These are phyloP conservation scores for Leucocoprinus birnbaumii DNA, from an alignment of 768 basidiomycete species.

Conservation along the genomic window DNA sequence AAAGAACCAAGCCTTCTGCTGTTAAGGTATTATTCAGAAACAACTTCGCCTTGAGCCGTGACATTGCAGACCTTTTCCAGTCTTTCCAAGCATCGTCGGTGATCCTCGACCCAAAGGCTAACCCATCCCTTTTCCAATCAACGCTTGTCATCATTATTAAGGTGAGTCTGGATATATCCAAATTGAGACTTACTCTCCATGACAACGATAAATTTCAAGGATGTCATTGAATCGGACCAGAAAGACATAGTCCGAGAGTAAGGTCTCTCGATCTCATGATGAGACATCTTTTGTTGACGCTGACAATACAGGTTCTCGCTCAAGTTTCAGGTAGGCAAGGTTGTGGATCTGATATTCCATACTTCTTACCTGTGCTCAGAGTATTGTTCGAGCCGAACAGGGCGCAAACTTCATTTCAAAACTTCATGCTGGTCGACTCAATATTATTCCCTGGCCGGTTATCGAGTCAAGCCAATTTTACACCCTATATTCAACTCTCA, in stretches of 20 bases:
- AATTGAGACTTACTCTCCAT: no score
- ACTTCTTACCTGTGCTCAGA: constrained; percentile 31
- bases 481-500: constrained; percentile 45
- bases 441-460: constrained; percentile 66
- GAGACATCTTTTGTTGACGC: background rate
- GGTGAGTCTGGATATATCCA: constrained; percentile 23
- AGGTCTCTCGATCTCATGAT: constrained; percentile 15
- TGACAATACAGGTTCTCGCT: constrained; percentile 46
- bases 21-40: constrained; percentile 60
- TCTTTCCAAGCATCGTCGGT: constrained; percentile 60
- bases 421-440: constrained; percentile 51
- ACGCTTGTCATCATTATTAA: constrained; percentile 64
- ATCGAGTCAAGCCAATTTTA: constrained; percentile 65
- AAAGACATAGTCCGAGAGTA: constrained; percentile 57
- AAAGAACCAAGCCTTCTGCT: background rate
- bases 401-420: constrained; percentile 60
- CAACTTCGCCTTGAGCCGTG: constrained; percentile 59
- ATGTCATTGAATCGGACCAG: constrained; percentile 62
- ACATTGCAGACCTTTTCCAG: constrained; percentile 59
- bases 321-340: constrained; percentile 43
- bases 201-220: constrained; percentile 28
- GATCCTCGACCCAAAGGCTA: constrained; percentile 54
- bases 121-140: constrained; percentile 57
- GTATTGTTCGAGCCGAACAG: constrained; percentile 62
- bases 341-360: no score